These are phyloP conservation scores for Talaromyces sp. DNA, from an alignment of 2,329 filamentous ascomycete genomes.

Conservation along the genomic window DNA sequence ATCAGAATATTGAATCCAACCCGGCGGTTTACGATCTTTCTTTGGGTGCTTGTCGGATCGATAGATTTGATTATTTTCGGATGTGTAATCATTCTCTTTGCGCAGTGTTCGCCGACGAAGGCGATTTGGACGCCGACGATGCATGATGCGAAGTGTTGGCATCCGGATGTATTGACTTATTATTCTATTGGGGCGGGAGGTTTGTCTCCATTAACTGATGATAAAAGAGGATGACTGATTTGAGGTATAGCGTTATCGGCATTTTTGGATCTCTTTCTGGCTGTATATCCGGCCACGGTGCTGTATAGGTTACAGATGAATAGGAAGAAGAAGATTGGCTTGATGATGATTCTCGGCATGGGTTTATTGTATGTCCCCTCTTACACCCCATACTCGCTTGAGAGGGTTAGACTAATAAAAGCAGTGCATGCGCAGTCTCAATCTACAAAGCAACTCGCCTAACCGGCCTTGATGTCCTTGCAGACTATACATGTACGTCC, in stretches of 20 bases:
- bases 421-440: constrained; percentile 34
- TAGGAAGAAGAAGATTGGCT: constrained; percentile 30
- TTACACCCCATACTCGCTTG: background rate
- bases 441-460: constrained; percentile 36
- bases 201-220: constrained; percentile 21
- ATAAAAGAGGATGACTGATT: background rate
- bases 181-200: constrained; percentile 45
- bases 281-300: constrained; percentile 34
- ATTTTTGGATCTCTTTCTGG: constrained; percentile 35
- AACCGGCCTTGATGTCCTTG: constrained; percentile 27
- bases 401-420: background rate
- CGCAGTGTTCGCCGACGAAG: constrained; percentile 42
- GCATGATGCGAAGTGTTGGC: constrained; percentile 35
- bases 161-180: constrained; percentile 38
- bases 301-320: constrained; percentile 36
- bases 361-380: constrained; percentile 32
- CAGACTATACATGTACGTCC: constrained; percentile 20
- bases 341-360: constrained; percentile 32
- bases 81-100: constrained; percentile 44
- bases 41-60: constrained; percentile 33
- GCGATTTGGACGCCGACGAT: constrained; percentile 41
- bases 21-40: constrained; percentile 20
- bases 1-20: constrained; percentile 31
- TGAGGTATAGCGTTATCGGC: constrained; percentile 29
- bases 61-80: constrained; percentile 34